A percentile compares a stretch with the other conserved stretches of the same genome.
phyloP scores from a whole-genome alignment of 2,329 filamentous ascomycete genomes.

The Penicillium vulpinum region DNA sequence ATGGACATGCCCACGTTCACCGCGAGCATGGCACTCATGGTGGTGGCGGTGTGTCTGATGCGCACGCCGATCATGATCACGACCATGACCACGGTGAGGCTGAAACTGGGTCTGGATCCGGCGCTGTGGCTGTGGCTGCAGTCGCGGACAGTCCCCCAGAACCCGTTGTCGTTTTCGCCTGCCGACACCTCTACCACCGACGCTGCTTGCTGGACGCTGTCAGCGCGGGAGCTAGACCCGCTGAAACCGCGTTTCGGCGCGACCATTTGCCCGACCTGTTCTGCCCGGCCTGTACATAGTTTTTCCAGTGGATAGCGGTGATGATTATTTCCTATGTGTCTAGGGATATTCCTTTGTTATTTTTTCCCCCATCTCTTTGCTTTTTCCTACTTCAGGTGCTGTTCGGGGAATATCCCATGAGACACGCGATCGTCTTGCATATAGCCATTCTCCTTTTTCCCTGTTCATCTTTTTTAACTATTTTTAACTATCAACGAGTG shows the following conservation, averaged over 20 bases:
- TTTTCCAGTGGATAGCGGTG: neutral
- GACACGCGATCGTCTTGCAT: conserved; percentile 1
- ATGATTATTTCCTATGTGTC: conserved; percentile 2
- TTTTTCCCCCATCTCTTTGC: neutral
- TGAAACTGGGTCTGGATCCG: neutral
- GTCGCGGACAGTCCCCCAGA: conserved; percentile 8
- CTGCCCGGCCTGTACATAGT: conserved; percentile 43
- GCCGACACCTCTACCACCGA: conserved; percentile 52
- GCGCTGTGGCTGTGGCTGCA: neutral
- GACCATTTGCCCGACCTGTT: conserved; percentile 28
- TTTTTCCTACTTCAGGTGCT: neutral
- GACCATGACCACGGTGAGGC: neutral
- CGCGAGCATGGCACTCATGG: neutral
- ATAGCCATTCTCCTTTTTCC: neutral
- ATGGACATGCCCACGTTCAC: neutral
- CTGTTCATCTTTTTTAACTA: too few species aligned
- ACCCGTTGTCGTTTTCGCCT: conserved; percentile 49
- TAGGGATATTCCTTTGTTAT: neutral
- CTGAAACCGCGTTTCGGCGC: conserved; percentile 18
- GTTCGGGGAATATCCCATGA: neutral
- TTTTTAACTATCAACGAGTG: neutral
- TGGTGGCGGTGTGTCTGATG: neutral
- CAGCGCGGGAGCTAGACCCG: conserved; percentile 9
- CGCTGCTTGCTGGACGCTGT: conserved; percentile 42
- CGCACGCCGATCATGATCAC: neutral